phyloP scores from a whole-genome alignment of 768 basidiomycete species.

The Cystofilobasidium ferigula region DNA sequence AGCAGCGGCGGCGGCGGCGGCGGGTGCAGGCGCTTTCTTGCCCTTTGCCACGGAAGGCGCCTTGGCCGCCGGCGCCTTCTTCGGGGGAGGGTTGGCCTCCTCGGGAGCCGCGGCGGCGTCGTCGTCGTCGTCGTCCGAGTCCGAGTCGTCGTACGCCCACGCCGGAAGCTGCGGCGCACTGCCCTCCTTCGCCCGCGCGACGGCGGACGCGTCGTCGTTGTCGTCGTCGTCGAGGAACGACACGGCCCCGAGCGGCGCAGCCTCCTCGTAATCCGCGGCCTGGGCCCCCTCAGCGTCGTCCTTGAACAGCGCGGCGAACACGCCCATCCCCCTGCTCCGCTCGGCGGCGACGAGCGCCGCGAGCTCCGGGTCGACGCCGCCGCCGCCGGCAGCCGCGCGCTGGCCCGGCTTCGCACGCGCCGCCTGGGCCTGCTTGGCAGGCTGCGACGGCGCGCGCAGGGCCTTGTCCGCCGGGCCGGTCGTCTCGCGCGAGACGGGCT shows the following conservation, averaged over 20 bases:
- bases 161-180: neutral
- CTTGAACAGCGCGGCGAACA: constrained; percentile 8
- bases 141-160: neutral
- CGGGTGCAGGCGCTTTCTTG: neutral
- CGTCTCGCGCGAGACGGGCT: neutral
- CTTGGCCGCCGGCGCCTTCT: no score
- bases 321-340: constrained; percentile 13
- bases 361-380: neutral
- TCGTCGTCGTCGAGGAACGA: neutral
- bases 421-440: neutral
- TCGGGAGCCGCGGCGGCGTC: neutral
- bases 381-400: no score
- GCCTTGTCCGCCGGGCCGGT: neutral
- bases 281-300: neutral
- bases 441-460: neutral
- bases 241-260: neutral
- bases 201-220: neutral
- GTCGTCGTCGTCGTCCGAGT: neutral
- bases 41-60: neutral
- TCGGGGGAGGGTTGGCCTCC: no score
- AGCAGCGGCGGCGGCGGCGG: neutral
- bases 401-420: neutral
- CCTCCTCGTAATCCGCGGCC: neutral
- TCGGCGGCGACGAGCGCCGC: constrained; percentile 12
- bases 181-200: neutral